These are phyloP conservation scores for Aspergillus sergii DNA, from an alignment of 2,329 filamentous ascomycete species.

Conservation along the genomic window DNA sequence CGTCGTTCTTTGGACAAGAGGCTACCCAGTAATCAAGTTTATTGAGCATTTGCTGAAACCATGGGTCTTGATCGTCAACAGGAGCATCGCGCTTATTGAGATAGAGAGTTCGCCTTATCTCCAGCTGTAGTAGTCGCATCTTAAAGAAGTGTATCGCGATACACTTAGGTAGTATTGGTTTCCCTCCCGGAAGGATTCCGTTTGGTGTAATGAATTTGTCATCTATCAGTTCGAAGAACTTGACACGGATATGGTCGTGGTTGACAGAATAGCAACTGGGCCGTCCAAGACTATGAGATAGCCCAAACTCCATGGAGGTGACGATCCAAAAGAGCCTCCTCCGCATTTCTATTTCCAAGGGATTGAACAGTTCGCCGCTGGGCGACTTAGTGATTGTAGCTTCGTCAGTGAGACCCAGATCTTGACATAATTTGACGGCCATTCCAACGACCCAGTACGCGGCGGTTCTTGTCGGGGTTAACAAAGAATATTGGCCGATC, in stretches of 20 bases:
- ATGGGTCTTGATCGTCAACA: constrained; percentile 77
- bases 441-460: constrained; percentile 93
- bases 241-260: constrained; percentile 80
- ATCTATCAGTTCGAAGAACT: constrained; percentile 79
- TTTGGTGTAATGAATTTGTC: constrained; percentile 80
- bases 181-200: constrained; percentile 71
- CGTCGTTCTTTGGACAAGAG: constrained; percentile 70
- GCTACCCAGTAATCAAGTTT: constrained; percentile 81
- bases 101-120: constrained; percentile 84
- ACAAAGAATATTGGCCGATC: constrained; percentile 85
- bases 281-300: constrained; percentile 85
- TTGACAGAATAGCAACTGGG: constrained; percentile 82
- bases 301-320: constrained; percentile 81
- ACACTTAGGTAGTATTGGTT: constrained; percentile 78
- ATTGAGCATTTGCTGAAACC: constrained; percentile 78
- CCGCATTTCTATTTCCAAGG: constrained; percentile 83
- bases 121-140: constrained; percentile 83
- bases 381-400: constrained; percentile 74
- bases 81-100: constrained; percentile 79
- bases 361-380: constrained; percentile 63
- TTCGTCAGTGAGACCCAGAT: constrained; percentile 84
- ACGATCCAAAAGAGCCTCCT: constrained; percentile 87
- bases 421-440: constrained; percentile 83
- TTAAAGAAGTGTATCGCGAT: constrained; percentile 92
- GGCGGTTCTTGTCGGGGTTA: constrained; percentile 88